Evolutionary conservation across 2,329 filamentous ascomycete species (phyloP).

Genomic region (Pseudogymnoascus verrucosus): DNA sequence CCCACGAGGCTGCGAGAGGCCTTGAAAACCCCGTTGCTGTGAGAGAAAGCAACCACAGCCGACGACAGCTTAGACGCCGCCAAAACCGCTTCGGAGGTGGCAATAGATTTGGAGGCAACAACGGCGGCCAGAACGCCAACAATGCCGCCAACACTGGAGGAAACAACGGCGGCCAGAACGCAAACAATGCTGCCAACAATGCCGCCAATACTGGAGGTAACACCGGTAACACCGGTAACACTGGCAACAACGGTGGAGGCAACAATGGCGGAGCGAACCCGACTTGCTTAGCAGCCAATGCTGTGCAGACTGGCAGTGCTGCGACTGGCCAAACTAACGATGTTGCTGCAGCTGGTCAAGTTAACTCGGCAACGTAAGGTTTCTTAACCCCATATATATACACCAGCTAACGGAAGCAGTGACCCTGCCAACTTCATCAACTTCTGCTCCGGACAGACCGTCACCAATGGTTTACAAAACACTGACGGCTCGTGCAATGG

Average conservation of each 20-base stretch:
- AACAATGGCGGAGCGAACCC: constrained; percentile 23
- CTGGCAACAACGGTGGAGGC: constrained; percentile 16
- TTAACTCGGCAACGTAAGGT: constrained; percentile 25
- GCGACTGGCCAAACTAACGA: constrained; percentile 39
- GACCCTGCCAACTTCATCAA: constrained; percentile 32
- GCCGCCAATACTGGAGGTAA: constrained; percentile 9
- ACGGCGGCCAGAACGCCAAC: not conserved
- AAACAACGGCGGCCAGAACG: no score
- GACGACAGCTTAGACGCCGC: constrained; percentile 1
- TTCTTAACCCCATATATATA: not conserved
- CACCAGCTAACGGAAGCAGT: constrained; percentile 31
- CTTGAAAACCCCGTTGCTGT: not conserved
- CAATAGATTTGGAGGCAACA: not conserved
- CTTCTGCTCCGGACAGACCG: constrained; percentile 27
- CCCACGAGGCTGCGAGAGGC: not conserved
- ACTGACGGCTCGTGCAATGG: constrained; percentile 51
- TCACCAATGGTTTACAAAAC: constrained; percentile 52
- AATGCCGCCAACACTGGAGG: no score
- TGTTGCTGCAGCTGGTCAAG: constrained; percentile 24
- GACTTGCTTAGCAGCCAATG: constrained; percentile 32
- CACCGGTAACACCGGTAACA: constrained; percentile 16
- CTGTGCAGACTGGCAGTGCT: constrained; percentile 17
- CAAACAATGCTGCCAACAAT: not conserved
- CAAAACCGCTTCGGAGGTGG: constrained; percentile 2
- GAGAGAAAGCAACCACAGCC: not conserved